phyloP scores from a whole-genome alignment of 257 asterid genomes.

The Fraxinus anomala region DNA sequence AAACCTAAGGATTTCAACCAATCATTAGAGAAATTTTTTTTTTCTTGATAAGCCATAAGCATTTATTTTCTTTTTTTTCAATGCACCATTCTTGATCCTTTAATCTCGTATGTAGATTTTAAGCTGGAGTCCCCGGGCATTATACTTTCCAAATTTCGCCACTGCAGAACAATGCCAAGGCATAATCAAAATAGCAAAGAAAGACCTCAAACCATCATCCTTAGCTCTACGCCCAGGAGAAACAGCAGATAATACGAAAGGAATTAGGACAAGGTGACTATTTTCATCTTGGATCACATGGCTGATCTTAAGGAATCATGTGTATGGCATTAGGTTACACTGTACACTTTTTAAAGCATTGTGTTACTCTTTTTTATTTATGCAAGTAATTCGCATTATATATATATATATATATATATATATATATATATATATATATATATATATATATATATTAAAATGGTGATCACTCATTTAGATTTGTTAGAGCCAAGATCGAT shows the following conservation, averaged over 20 bases:
- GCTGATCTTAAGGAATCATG: constrained; percentile 16
- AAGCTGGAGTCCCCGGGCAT: constrained; percentile 89
- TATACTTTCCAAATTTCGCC: constrained; percentile 88
- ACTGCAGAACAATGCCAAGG: constrained; percentile 76
- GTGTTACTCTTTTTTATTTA: constrained; percentile 9
- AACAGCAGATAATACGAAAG: constrained; percentile 75
- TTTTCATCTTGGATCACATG: constrained; percentile 26
- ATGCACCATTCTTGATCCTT: constrained; percentile 14
- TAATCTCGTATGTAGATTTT: constrained; percentile 51
- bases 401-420: background rate
- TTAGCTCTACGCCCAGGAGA: constrained; percentile 88
- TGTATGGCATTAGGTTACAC: constrained; percentile 1
- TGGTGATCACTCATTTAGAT: too few species aligned
- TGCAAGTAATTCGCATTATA: background rate
- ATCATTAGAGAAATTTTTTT: background rate
- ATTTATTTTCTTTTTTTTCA: background rate
- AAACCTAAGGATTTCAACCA: background rate
- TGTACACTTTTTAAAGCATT: background rate
- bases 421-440: too few species aligned
- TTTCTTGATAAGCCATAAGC: background rate
- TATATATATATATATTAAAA: background rate
- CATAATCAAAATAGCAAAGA: constrained; percentile 62
- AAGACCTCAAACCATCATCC: constrained; percentile 61
- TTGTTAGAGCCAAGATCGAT: too few species aligned
- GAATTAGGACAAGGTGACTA: constrained; percentile 88